phyloP scores from a whole-genome alignment of 306 rosid species.

The Lagenaria siceraria region DNA sequence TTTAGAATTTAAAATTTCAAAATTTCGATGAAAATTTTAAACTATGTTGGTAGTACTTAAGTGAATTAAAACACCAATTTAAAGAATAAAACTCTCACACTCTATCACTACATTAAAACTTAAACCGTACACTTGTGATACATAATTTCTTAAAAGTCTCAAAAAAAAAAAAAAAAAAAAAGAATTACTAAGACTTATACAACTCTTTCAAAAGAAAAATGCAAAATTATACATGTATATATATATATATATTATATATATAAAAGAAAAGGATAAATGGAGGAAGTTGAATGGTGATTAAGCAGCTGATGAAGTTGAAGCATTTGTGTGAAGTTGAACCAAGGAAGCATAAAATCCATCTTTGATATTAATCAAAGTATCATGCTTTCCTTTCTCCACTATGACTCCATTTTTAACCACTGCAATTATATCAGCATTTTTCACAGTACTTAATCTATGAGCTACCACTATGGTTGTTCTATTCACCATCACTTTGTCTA shows the following conservation, averaged over 20 bases:
- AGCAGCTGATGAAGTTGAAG: slow-evolving; percentile 19
- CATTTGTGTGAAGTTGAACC: slow-evolving; percentile 33
- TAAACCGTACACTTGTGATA: no score
- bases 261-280: neutral
- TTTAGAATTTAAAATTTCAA: no score
- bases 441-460: slow-evolving; percentile 55
- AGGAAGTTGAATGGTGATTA: neutral
- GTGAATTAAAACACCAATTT: no score
- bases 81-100: no score
- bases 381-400: slow-evolving; percentile 66
- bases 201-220: no score
- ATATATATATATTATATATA: no score
- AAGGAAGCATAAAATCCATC: slow-evolving; percentile 57
- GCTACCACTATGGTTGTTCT: slow-evolving; percentile 63
- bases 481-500: slow-evolving; percentile 42
- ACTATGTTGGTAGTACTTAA: no score
- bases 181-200: neutral
- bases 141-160: no score
- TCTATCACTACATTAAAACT: no score
- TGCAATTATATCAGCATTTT: slow-evolving; percentile 49
- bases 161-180: neutral
- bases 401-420: slow-evolving; percentile 53
- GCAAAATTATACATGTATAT: neutral
- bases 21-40: no score
- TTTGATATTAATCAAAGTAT: slow-evolving; percentile 31